Conservation (phyloP, 208 protist species). For the Blastocrithidia nonstop region DNA sequence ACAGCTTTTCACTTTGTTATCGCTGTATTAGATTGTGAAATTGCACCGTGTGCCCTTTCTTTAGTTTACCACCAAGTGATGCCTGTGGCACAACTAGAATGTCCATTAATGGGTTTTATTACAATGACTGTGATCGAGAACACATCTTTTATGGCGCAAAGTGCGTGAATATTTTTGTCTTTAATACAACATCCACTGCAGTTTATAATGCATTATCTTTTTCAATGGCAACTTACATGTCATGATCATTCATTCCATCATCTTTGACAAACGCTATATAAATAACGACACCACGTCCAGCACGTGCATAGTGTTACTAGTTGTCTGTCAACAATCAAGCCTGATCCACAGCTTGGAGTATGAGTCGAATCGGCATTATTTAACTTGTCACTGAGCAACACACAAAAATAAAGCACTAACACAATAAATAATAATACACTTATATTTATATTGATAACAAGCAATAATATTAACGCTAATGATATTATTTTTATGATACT, state of each 20-base stretch:
- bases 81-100: slow-evolving; percentile 77
- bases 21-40: slow-evolving; percentile 67
- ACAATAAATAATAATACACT: slow-evolving; percentile 1
- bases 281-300: slow-evolving; percentile 43
- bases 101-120: slow-evolving; percentile 31
- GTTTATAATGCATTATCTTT: slow-evolving; percentile 19
- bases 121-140: slow-evolving; percentile 23
- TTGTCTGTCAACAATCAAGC: slow-evolving; percentile 65
- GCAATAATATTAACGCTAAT: not conserved
- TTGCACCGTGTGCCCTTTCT: slow-evolving; percentile 64
- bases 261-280: slow-evolving; percentile 59
- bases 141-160: slow-evolving; percentile 28
- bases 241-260: not conserved
- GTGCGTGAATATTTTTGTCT: slow-evolving; percentile 61
- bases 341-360: slow-evolving; percentile 61
- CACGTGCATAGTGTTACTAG: slow-evolving; percentile 27
- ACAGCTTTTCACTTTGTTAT: slow-evolving; percentile 22
- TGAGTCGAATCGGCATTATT: slow-evolving; percentile 43
- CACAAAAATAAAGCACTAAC: not conserved
- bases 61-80: slow-evolving; percentile 69
- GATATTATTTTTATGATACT: not conserved
- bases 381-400: slow-evolving; percentile 5
- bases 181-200: slow-evolving; percentile 30
- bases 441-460: slow-evolving; percentile 1
- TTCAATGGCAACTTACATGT: slow-evolving; percentile 11